Percentiles rank a stretch among this genome's conserved stretches.
Evolutionary conservation across 2,329 filamentous ascomycete genomes (phyloP).

Genomic region (Chlorencoelia australis): DNA sequence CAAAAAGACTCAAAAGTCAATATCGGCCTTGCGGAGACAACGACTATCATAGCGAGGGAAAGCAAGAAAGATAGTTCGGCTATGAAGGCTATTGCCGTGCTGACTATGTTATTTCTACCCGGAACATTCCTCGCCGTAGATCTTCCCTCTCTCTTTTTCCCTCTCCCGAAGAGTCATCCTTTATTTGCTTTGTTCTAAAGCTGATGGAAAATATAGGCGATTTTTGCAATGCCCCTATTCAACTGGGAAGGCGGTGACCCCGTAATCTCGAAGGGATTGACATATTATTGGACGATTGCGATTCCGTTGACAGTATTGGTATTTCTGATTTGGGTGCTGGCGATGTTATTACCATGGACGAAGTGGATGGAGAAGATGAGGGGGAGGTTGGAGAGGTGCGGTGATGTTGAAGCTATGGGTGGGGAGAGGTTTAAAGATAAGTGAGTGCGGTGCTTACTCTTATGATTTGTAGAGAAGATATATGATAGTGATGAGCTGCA

Average conservation of each 20-base stretch:
- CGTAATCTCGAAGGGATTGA: conserved; percentile 4
- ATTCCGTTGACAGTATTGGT: conserved; percentile 6
- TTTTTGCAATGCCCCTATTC: conserved; percentile 9
- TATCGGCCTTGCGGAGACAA: conserved; percentile 5
- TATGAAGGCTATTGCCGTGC: conserved; percentile 44
- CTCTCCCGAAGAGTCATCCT: conserved; percentile 7
- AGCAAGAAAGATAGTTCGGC: conserved; percentile 19
- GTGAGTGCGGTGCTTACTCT: no score
- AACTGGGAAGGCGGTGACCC: conserved; percentile 4
- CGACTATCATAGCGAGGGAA: conserved; percentile 4
- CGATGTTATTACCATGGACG: neutral
- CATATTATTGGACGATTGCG: conserved; percentile 10
- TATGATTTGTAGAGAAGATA: no score
- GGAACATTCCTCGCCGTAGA: conserved; percentile 15
- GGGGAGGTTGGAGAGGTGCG: neutral
- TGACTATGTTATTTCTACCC: conserved; percentile 15
- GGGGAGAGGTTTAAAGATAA: no score
- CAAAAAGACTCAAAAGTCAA: conserved; percentile 8
- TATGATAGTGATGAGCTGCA: no score
- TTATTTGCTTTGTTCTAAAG: neutral
- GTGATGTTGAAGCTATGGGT: no score
- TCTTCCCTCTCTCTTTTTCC: no score
- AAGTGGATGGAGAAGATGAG: neutral
- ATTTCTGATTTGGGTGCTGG: conserved; percentile 2
- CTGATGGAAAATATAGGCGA: neutral